Percentiles rank a stretch among this genome's conserved stretches.
phyloP scores from a whole-genome alignment of 2,329 filamentous ascomycete species.

The Xylariaceae sp. region DNA sequence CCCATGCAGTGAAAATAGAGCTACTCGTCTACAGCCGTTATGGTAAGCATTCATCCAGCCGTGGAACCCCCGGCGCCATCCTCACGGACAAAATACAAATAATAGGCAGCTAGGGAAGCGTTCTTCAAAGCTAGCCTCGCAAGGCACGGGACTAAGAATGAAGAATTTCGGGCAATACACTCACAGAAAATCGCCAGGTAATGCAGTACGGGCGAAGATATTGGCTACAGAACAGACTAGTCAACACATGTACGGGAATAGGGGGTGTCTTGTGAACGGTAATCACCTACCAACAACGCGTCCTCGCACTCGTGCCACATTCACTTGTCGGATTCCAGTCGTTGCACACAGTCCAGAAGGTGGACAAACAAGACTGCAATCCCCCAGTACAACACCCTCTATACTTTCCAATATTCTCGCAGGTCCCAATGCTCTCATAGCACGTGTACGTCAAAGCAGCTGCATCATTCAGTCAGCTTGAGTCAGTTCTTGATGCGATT shows the following conservation, averaged over 20 bases:
- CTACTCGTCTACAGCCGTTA: slow-evolving; percentile 7
- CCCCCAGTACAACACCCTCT: slow-evolving; percentile 21
- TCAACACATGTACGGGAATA: not conserved
- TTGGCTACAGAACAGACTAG: slow-evolving; percentile 1
- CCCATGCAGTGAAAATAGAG: slow-evolving; percentile 16
- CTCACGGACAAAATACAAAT: too few species aligned
- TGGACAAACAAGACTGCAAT: slow-evolving; percentile 16
- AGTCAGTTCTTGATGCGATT: not conserved
- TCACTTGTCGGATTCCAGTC: slow-evolving; percentile 18
- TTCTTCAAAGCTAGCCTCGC: too few species aligned
- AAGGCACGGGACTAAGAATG: too few species aligned
- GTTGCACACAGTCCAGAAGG: slow-evolving; percentile 22
- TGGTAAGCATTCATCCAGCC: slow-evolving; percentile 2
- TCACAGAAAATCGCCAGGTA: slow-evolving; percentile 20
- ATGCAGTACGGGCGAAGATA: slow-evolving; percentile 19
- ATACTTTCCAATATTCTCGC: slow-evolving; percentile 18
- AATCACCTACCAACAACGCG: slow-evolving; percentile 18
- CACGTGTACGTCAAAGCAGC: slow-evolving; percentile 17
- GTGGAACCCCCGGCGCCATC: not conserved
- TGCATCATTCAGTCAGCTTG: slow-evolving; percentile 6
- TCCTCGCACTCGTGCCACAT: slow-evolving; percentile 12
- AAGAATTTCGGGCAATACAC: not conserved
- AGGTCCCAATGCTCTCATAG: slow-evolving; percentile 14
- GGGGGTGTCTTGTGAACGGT: not conserved
- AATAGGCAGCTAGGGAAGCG: too few species aligned